These are phyloP conservation scores for Saprolegnia diclina DNA, from an alignment of 352 stramenopile genomes.

Conservation along the genomic window DNA sequence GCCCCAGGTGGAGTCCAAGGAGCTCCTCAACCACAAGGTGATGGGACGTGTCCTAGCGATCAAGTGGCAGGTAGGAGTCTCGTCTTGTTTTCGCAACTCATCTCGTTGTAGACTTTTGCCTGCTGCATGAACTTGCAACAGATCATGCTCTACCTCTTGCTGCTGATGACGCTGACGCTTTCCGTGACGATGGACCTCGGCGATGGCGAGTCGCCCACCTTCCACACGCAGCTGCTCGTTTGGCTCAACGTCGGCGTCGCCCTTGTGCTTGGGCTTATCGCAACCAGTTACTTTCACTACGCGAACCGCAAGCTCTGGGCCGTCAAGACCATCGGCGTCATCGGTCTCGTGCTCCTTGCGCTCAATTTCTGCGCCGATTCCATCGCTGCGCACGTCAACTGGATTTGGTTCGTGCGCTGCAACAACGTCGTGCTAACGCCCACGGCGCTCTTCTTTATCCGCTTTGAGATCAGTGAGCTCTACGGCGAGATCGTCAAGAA, in stretches of 20 bases:
- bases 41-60: neutral
- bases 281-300: neutral
- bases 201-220: neutral
- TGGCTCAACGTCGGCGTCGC: neutral
- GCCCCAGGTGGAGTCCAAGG: neutral
- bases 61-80: constrained; percentile 12
- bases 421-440: constrained; percentile 6
- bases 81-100: neutral
- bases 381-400: neutral
- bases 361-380: neutral
- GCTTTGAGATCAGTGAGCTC: neutral
- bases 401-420: neutral
- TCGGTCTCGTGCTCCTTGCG: neutral
- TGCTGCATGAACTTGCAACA: constrained; percentile 12
- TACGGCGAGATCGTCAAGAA: neutral
- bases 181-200: constrained; percentile 1
- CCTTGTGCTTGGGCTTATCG: neutral
- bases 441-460: neutral
- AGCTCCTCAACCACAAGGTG: constrained; percentile 4
- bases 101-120: constrained; percentile 11
- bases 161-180: constrained; percentile 17
- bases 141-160: constrained; percentile 3
- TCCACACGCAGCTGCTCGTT: neutral
- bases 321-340: neutral
- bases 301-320: neutral